Evolutionary conservation across 1,139 yeast species (phyloP).

Genomic region (Saccharomycopsis phalli): DNA sequence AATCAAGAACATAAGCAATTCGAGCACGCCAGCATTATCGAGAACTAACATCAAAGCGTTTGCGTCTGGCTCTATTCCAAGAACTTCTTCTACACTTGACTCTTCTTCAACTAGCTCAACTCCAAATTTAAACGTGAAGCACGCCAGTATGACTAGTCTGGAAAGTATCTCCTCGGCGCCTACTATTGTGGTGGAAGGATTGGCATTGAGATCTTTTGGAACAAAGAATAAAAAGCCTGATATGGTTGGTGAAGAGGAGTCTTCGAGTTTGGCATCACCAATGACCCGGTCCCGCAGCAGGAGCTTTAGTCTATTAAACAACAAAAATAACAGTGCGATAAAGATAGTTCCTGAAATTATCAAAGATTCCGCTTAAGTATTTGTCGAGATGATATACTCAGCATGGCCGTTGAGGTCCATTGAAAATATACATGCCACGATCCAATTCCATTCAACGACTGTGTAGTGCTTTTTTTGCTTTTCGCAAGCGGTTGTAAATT

Average conservation of each 20-base stretch:
- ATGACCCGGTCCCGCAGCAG: slow-evolving; percentile 1
- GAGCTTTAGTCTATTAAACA: slow-evolving; percentile 14
- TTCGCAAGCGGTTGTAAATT: slow-evolving; percentile 31
- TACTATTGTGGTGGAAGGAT: slow-evolving; percentile 20
- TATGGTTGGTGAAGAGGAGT: background rate
- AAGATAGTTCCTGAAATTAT: background rate
- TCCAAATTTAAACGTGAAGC: slow-evolving; percentile 1
- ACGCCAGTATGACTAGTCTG: background rate
- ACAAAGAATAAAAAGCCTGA: slow-evolving; percentile 11
- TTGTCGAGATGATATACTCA: slow-evolving; percentile 18
- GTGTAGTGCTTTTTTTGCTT: slow-evolving; percentile 25
- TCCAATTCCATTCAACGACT: slow-evolving; percentile 63
- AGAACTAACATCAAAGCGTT: slow-evolving; percentile 11
- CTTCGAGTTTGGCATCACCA: background rate
- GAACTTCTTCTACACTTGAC: background rate
- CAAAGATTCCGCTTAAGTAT: background rate
- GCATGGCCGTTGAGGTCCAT: slow-evolving; percentile 28
- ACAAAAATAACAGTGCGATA: slow-evolving; percentile 1
- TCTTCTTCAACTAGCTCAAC: background rate
- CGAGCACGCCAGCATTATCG: slow-evolving; percentile 12
- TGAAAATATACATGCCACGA: slow-evolving; percentile 49
- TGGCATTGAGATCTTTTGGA: slow-evolving; percentile 19
- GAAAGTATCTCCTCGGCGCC: slow-evolving; percentile 5
- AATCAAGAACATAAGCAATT: slow-evolving; percentile 6
- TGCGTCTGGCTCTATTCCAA: background rate